phyloP scores from a whole-genome alignment of 441 rosid species.

The Bocquillonia castaneifolia region DNA sequence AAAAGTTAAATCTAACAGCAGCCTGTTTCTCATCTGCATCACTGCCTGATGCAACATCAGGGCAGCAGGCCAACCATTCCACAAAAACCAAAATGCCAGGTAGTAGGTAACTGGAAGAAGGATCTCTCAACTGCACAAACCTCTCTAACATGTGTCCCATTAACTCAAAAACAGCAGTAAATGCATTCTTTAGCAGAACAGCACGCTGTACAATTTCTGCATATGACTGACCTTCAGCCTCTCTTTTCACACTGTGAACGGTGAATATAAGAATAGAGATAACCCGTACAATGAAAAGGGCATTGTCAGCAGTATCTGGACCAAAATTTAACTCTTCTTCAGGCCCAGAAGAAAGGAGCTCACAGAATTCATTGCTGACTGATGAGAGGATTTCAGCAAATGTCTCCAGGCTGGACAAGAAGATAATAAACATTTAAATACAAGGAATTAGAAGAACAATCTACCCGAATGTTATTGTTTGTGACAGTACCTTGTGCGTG shows the following conservation, averaged over 20 bases:
- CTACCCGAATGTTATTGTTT: background rate
- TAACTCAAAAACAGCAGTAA: slow-evolving; percentile 67
- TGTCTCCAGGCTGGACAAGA: slow-evolving; percentile 71
- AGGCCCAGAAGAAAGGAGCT: slow-evolving; percentile 65
- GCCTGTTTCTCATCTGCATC: slow-evolving; percentile 68
- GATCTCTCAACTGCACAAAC: slow-evolving; percentile 56
- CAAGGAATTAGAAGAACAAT: slow-evolving; percentile 1
- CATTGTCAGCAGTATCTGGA: slow-evolving; percentile 55
- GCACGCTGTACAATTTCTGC: slow-evolving; percentile 91
- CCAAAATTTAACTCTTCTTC: slow-evolving; percentile 68
- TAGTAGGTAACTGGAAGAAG: slow-evolving; percentile 65
- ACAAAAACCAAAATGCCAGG: slow-evolving; percentile 79
- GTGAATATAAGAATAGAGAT: slow-evolving; percentile 67
- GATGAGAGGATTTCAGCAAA: slow-evolving; percentile 65
- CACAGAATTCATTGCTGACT: slow-evolving; percentile 53
- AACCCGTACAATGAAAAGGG: slow-evolving; percentile 60
- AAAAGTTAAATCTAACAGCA: slow-evolving; percentile 50
- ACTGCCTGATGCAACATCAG: slow-evolving; percentile 60
- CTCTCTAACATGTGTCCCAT: slow-evolving; percentile 57
- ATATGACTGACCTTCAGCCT: slow-evolving; percentile 77
- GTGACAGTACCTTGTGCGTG: slow-evolving; percentile 66
- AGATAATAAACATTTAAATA: slow-evolving; percentile 9
- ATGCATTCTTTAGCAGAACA: slow-evolving; percentile 73
- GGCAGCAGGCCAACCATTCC: slow-evolving; percentile 91
- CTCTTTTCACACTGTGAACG: slow-evolving; percentile 63